Percentiles rank a stretch among this genome's conserved stretches.
These are phyloP conservation scores for Alternaria infectoria DNA, from an alignment of 2,329 filamentous ascomycete genomes.

Conservation along the genomic window DNA sequence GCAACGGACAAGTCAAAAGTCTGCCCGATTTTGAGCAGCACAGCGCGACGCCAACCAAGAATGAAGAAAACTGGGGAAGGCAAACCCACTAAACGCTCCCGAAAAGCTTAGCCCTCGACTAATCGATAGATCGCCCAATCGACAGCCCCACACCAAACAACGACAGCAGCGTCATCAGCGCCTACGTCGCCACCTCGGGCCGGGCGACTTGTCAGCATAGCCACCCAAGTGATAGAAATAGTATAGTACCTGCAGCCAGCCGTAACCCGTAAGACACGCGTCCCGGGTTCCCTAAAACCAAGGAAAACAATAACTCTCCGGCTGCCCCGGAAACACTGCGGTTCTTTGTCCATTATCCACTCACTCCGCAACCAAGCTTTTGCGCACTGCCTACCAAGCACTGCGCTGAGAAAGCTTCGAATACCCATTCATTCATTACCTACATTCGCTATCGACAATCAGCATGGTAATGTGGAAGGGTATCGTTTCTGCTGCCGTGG, in stretches of 20 bases:
- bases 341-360: background rate
- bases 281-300: background rate
- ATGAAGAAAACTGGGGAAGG: background rate
- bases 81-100: background rate
- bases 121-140: slow-evolving; percentile 2
- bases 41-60: background rate
- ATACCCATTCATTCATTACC: slow-evolving; percentile 4
- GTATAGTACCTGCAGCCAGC: background rate
- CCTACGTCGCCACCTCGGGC: slow-evolving; percentile 2
- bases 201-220: slow-evolving; percentile 1
- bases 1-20: background rate
- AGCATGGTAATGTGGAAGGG: slow-evolving; percentile 17
- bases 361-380: slow-evolving; percentile 13
- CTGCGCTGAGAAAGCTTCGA: slow-evolving; percentile 14
- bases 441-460: slow-evolving; percentile 8
- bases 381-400: slow-evolving; percentile 15
- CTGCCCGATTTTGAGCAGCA: background rate
- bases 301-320: background rate
- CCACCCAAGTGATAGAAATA: background rate
- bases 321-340: slow-evolving; percentile 4
- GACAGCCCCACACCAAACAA: slow-evolving; percentile 1
- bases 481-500: slow-evolving; percentile 19
- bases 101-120: background rate
- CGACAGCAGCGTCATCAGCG: slow-evolving; percentile 3
- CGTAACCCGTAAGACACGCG: background rate